Base-by-base conservation (phyloP, 805 yeast species). In the Priceomyces haplophilus region DNA sequence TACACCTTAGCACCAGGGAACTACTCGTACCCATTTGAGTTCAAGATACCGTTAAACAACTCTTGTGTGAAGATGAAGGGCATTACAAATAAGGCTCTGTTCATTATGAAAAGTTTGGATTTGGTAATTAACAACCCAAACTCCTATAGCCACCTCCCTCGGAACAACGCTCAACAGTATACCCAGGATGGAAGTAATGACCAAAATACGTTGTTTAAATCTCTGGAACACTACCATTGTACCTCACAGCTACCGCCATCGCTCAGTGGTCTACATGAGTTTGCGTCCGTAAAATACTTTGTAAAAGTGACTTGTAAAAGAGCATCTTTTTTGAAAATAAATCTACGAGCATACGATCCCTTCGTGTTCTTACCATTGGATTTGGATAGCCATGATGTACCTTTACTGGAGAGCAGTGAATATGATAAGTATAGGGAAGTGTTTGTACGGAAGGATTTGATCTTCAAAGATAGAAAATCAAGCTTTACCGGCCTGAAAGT, bases 271-370 rank as follows among this genome's bases (percentile, higher is more conserved):
- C 54, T 51, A 51, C 65, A 62, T 11, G 56, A 61, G 29, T 56
- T 53, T 53, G 78, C 76, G 6, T 53, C 57, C 8, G 59, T 79
- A 38, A 65, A 69, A 43, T 82, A 82, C 54, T 81, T 73, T 53
- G 68, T 82, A 42, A 81, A 82, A 57, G 84, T 72, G 7, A 81
- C 86, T 0, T 80, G 81, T 33, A 76, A 75, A 44, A 55, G 82
- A 36, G 59, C 81, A 1, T 69, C 80, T 2, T 52, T 79, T 24
- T 62, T 78, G 43, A 72, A 73, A 42, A 39, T 67, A 20, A 81
- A 79, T 45, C 52, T 73, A 24, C 62, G 85, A 30, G 56, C 71
- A 8, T 55, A 54, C 37, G 71, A 70, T 36, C 83, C 82, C 3
- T 77, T 83, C 48, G 60, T 65, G 2, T 78, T 82, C 47, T 56